Evolutionary conservation across 2,329 filamentous ascomycete species (phyloP), one percentile per base, ranked within the genome.

Genomic region (Monilinia fructicola): DNA sequence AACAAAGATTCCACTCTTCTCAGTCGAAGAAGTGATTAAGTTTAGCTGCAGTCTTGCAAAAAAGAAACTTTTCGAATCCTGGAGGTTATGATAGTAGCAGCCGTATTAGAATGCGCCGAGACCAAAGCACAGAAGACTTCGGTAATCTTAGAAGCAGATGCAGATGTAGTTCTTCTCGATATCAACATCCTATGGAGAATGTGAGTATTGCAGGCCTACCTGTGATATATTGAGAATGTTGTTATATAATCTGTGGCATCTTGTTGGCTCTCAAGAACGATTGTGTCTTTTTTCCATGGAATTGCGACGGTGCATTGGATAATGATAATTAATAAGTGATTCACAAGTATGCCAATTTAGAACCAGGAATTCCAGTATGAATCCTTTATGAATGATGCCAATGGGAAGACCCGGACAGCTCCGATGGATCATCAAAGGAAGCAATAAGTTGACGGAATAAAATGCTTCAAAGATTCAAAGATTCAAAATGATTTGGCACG

Each of bases 221-320:
- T 35, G 21, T 18, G 18, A 48, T 48, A 16, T 21, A 35, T 48
- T 12, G 48, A 12, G 21, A 35, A 16, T 50, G 56, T 7, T 35
- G 44, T 35, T 50, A 21, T 50, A 35, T 50, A 26, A 48, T 54
- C 26, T 35, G 28, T 11, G n/a, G 31, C 42, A 48, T 59, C 26
- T 48, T 59, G 42, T 26, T 31, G 54, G 7, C 38, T 55, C n/a
- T 28, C 56, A 35, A 48, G 21, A 59, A 58, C 11, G 23, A 46
- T 46, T 44, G 23, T 59, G 26, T 23, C 26, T 28, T 46, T 46
- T 58, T 18, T 28, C 28, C 26, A 18, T 44, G 55, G 18, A 59
- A 23, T 44, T 21, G 38, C 3, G 10, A 4, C 18, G 38, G 38
- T 21, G 38, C 40, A 28, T 35, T 7, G 1, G 21, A n/a, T n/a